Evolutionary conservation across 2,329 filamentous ascomycete species (phyloP), one percentile per base, ranked within the genome.

Genomic region (Alternaria triticina): DNA sequence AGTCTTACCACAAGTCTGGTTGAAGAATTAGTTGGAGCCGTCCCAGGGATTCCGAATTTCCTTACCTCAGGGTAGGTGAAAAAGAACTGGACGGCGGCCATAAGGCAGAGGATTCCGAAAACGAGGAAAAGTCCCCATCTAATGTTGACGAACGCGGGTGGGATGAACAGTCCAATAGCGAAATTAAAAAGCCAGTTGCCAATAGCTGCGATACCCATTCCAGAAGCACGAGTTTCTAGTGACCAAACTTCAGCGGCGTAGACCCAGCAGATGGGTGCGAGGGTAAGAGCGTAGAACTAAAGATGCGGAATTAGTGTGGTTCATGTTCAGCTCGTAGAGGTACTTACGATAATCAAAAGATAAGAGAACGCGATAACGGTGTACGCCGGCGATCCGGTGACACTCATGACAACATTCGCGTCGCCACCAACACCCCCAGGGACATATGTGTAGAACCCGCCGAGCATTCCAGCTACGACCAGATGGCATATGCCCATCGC

Each of bases 101-200:
- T 83, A 1, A 85, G 84, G 75, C 91, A 91, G 82, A 93, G 92
- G 13, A 89, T 85, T 13, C 86, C 92, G 74, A 95, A 95, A 66
- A 95, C 84, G 77, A 94, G 86, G 79, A 94, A 94, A 66, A 88
- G 88, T 69, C 86, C 76, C 82, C 86, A 88, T 57, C 79, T 71
- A 65, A 88, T 88, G 74, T 85, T 88, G 67, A 85, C 83, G 67
- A 89, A 88, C 0, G 86, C 84, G 0, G 86, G 86, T 0, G 87
- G 86, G 0, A 88, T 84, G 66, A 89, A 88, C 71, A 86, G 74
- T 6, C 70, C 72, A 17, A 90, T 82, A 0, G 86, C 83, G 76
- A 86, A 88, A 74, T 87, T 87, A 77, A 85, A 86, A 23, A 78
- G 74, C 89, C 89, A 90, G 77, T 90, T 90, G 2, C 88, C 90